These are phyloP conservation scores for Cercospora sp. DNA, from an alignment of 2,329 filamentous ascomycete species.

Conservation along the genomic window DNA sequence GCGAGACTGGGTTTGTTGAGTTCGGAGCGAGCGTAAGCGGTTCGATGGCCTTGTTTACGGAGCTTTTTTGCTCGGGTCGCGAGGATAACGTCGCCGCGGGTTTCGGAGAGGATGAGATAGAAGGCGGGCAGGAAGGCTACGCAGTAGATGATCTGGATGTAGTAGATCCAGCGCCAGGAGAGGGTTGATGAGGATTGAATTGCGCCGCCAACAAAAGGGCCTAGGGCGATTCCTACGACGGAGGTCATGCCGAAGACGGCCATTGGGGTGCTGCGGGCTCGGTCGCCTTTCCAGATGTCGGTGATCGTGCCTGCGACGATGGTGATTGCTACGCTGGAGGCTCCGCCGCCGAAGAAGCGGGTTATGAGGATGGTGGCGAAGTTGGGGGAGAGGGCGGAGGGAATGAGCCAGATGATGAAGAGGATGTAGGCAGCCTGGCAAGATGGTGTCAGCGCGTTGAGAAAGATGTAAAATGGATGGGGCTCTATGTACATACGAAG, in stretches of 20 bases:
- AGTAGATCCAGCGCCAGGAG: constrained; percentile 38
- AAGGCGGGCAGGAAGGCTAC: constrained; percentile 34
- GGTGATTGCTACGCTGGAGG: constrained; percentile 35
- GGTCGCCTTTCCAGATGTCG: constrained; percentile 37
- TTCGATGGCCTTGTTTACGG: constrained; percentile 27
- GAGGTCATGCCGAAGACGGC: constrained; percentile 36
- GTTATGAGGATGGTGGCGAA: constrained; percentile 59
- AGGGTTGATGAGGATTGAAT: constrained; percentile 27
- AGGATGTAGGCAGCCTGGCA: constrained; percentile 33
- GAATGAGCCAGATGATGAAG: constrained; percentile 36
- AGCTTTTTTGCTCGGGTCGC: constrained; percentile 31
- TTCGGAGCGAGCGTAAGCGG: constrained; percentile 31
- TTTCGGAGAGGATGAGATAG: constrained; percentile 41
- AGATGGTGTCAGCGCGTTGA: no score
- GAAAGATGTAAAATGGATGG: no score
- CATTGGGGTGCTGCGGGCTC: constrained; percentile 36
- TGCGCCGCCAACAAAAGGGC: constrained; percentile 38
- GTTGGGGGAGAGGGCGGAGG: constrained; percentile 55
- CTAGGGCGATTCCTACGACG: constrained; percentile 38
- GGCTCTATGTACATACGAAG: no score
- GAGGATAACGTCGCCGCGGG: constrained; percentile 45
- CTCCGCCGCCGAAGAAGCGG: constrained; percentile 40
- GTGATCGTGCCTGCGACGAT: constrained; percentile 35
- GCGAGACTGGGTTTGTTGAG: constrained; percentile 26
- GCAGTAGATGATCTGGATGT: constrained; percentile 40